A percentile compares a stretch with the other conserved stretches of the same genome.
Evolutionary conservation across 2,329 filamentous ascomycete species (phyloP).

Genomic region (Trichoderma afroharzianum): DNA sequence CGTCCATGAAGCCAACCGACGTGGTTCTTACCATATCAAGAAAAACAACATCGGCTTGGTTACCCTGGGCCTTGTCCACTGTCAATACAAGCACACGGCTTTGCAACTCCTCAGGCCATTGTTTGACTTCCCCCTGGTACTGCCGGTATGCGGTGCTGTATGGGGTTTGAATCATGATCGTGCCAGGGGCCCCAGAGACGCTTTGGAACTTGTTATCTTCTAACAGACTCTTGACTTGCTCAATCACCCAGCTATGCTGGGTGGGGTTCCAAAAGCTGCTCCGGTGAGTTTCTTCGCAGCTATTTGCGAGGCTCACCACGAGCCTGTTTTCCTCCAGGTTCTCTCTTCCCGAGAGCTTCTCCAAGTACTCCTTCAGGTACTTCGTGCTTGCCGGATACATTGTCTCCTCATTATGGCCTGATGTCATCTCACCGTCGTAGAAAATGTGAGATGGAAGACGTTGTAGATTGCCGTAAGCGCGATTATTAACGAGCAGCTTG

Average conservation of each 20-base stretch:
- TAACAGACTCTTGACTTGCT: constrained; percentile 31
- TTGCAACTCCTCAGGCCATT: constrained; percentile 28
- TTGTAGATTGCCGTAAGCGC: constrained; percentile 38
- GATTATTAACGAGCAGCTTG: constrained; percentile 36
- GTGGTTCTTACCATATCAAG: constrained; percentile 44
- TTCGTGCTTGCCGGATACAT: constrained; percentile 28
- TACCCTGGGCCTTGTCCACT: constrained; percentile 44
- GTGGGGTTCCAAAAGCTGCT: constrained; percentile 40
- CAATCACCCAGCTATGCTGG: constrained; percentile 38
- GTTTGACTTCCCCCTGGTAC: constrained; percentile 32
- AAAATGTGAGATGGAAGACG: constrained; percentile 41
- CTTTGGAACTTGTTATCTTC: constrained; percentile 31
- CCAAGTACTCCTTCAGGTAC: constrained; percentile 31
- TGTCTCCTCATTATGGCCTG: constrained; percentile 24
- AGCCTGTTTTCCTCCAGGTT: constrained; percentile 34
- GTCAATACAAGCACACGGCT: constrained; percentile 40
- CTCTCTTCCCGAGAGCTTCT: constrained; percentile 22
- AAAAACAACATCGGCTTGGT: constrained; percentile 46
- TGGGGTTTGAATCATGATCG: constrained; percentile 43
- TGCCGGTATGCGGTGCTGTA: constrained; percentile 38
- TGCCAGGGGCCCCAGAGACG: constrained; percentile 30
- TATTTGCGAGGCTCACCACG: constrained; percentile 30
- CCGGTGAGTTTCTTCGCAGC: constrained; percentile 27
- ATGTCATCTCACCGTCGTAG: constrained; percentile 38
- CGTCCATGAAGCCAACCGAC: constrained; percentile 40